Evolutionary conservation across 495 filamentous ascomycete genomes (phyloP), one percentile per base, ranked within the genome.

Genomic region (Terfezia claveryi): DNA sequence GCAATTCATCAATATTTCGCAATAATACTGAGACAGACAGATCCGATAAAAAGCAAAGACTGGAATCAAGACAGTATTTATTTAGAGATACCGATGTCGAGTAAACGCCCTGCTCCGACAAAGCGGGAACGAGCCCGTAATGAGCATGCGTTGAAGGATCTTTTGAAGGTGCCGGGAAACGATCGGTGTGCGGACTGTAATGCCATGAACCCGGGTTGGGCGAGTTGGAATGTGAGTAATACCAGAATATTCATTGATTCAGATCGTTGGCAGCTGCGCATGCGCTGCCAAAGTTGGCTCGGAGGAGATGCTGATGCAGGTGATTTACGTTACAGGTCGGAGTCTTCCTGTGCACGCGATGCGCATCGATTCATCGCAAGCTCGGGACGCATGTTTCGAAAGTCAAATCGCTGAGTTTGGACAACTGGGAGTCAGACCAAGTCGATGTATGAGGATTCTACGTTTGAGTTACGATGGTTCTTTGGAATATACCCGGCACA

Each of bases 71-170:
- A 32, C 27, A 32, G 27, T 32, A 32, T 1, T 32, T 32, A 32
- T 32, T 32, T 5, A 32, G 27, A 7, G 27, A 32, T 32, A 32
- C 27, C 27, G 27, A 32, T 32, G 27, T 5, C 27, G 27, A 32
- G 27, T 7, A 32, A 32, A 32, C 27, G 27, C 27, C 27, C 44
- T 2, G 44, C 44, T 49, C 44, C 23, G 23, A 94, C 78, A 73
- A 98, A 96, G 77, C 87, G 91, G 66, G 83, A 94, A 71, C 87
- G 93, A 74, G 83, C 81, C 75, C 88, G 91, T 72, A 94, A 96
- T 69, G 91, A 98, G 74, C 85, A 82, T 64, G 71, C 78, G 36
- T 73, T 98, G 61, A 85, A 94, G 65, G 91, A 96, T 37, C 76
- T 98, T 57, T 82, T 95, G 55, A 78, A 68, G 12, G 83, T 94